phyloP scores from a whole-genome alignment of 805 yeast genomes.

The Yamadazyma sp. region DNA sequence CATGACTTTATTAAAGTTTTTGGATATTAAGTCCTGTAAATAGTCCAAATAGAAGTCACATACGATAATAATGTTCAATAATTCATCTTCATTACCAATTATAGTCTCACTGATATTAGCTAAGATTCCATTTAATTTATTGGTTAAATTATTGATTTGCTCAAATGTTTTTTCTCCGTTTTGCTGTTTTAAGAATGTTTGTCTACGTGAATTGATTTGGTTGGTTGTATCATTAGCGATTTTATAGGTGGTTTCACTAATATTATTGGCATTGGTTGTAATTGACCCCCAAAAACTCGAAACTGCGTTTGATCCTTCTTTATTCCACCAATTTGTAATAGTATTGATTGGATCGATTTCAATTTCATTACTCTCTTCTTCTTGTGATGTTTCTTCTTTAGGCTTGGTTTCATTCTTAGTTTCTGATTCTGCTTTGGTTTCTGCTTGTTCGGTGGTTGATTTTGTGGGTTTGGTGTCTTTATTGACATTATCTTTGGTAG shows the following conservation, averaged over 20 bases:
- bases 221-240: slow-evolving; percentile 45
- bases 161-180: slow-evolving; percentile 17
- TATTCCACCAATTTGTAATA: slow-evolving; percentile 72
- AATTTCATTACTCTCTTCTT: slow-evolving; percentile 10
- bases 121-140: slow-evolving; percentile 30
- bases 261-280: slow-evolving; percentile 45
- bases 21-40: slow-evolving; percentile 46
- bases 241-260: slow-evolving; percentile 51
- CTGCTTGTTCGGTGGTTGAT: slow-evolving; percentile 1
- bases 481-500: background rate
- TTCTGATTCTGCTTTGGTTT: background rate
- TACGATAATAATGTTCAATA: slow-evolving; percentile 45
- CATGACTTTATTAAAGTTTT: slow-evolving; percentile 61
- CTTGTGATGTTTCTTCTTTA: background rate
- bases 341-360: slow-evolving; percentile 61
- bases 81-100: slow-evolving; percentile 51
- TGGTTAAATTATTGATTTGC: slow-evolving; percentile 26
- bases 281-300: slow-evolving; percentile 69
- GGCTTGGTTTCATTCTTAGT: background rate
- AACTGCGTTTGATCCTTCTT: slow-evolving; percentile 64
- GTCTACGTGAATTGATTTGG: slow-evolving; percentile 38
- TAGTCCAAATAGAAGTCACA: slow-evolving; percentile 57
- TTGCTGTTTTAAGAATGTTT: slow-evolving; percentile 26
- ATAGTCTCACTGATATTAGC: slow-evolving; percentile 39
- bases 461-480: slow-evolving; percentile 1